Base-by-base conservation (phyloP, 23 red algal species). In the Gracilaria domingensis region DNA sequence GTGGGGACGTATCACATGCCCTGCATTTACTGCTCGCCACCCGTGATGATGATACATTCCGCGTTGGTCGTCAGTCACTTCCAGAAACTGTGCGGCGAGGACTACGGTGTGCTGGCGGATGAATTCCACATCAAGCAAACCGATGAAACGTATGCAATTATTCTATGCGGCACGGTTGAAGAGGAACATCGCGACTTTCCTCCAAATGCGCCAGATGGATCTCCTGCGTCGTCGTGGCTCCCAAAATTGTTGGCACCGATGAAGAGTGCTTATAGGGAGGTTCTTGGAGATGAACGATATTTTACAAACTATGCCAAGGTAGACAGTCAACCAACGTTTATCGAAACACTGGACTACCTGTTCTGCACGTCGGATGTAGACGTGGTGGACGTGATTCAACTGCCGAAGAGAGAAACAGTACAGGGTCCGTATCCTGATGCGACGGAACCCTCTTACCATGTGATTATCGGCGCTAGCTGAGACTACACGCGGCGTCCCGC, bases 1-100 rank as follows among this genome's bases (percentile, higher is more conserved):
- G 81, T 91, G 29, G 88, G 58, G 9, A 95, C 93, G 11, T 95
- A 95, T 62, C 93, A 95, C 60, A 95, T 95, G 93, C 93, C 93
- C 16, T 95, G 93, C 47, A 82, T 83, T 59, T 95, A 80, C 71
- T 95, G 79, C 67, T 91, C 93, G 12, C 93, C 93, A 26, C 80
- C 86, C 0, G 84, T 88, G 30, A 95, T 95, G 93, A 35, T 90
- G 74, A 95, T 95, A 34, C 82, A 95, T 58, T 62, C 58, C 0
- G 93, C 93, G 37, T 60, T 95, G 26, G 78, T 80, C 26, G 82
- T 88, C 11, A 64, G 80, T 33, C 56, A 45, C 39, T 91, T 91
- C 79, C 93, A 95, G 58, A 83, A 66, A 54, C 44, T 95, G 8
- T 87, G 82, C 66, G 83, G 76, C n/a, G 85, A 83, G 12, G 93